These are phyloP conservation scores for Aspergillus tanneri DNA, from an alignment of 2,329 filamentous ascomycete species.

Conservation along the genomic window DNA sequence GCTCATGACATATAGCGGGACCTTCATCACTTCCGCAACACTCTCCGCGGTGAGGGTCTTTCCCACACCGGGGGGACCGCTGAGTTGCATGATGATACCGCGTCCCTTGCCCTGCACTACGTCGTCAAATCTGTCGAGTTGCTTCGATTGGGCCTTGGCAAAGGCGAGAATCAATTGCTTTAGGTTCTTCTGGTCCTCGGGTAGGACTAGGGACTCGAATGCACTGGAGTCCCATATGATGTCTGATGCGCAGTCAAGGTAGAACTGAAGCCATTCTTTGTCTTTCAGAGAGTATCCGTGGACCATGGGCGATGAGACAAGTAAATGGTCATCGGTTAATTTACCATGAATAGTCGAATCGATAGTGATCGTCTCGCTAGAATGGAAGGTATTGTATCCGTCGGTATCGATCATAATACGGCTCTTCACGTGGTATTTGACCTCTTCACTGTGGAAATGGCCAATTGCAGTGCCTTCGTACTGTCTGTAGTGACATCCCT, in stretches of 20 bases:
- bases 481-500: slow-evolving; percentile 51
- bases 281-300: slow-evolving; percentile 51
- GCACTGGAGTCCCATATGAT: slow-evolving; percentile 49
- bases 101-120: slow-evolving; percentile 54
- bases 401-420: slow-evolving; percentile 55
- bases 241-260: slow-evolving; percentile 39
- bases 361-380: slow-evolving; percentile 35
- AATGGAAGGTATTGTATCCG: slow-evolving; percentile 51
- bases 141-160: slow-evolving; percentile 44
- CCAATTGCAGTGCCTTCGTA: slow-evolving; percentile 49
- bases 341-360: slow-evolving; percentile 20
- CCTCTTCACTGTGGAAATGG: slow-evolving; percentile 27
- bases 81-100: slow-evolving; percentile 53
- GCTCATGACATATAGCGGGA: slow-evolving; percentile 52
- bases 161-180: slow-evolving; percentile 52
- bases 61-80: slow-evolving; percentile 54
- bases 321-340: slow-evolving; percentile 42
- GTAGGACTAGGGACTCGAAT: slow-evolving; percentile 52
- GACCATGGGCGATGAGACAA: slow-evolving; percentile 44
- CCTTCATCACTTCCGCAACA: slow-evolving; percentile 52
- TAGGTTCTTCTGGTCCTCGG: slow-evolving; percentile 36
- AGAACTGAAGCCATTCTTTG: slow-evolving; percentile 40
- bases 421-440: slow-evolving; percentile 41
- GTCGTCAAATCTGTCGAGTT: slow-evolving; percentile 48
- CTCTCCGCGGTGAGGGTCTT: slow-evolving; percentile 55